Evolutionary conservation across 225 moss, liverwort and hornwort species (phyloP).

Genomic region (Ulota crispa): DNA sequence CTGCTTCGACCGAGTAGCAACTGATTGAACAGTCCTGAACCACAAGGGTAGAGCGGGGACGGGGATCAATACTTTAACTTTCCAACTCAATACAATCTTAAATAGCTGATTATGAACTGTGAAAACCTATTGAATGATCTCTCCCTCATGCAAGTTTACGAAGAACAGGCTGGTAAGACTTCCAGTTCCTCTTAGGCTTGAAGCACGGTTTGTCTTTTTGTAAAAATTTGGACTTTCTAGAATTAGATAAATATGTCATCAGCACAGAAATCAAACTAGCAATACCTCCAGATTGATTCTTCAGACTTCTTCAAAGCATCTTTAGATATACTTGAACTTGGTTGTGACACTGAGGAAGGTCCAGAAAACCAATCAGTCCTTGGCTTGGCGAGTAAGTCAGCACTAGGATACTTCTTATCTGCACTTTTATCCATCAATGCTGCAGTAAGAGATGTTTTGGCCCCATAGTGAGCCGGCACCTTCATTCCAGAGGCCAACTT

Average conservation of each 20-base stretch:
- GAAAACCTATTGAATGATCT: no score
- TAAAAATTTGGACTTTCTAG: no score
- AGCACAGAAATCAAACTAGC: neutral
- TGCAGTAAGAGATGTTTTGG: constrained; percentile 12
- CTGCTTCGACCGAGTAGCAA: constrained; percentile 27
- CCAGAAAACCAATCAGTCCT: neutral
- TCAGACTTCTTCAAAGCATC: constrained; percentile 17
- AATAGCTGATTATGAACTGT: no score
- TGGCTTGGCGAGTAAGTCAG: neutral
- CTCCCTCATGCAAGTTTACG: no score
- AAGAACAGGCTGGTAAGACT: no score
- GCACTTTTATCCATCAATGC: constrained; percentile 1
- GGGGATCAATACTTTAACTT: neutral
- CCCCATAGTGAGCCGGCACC: constrained; percentile 12
- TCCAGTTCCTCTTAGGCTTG: no score
- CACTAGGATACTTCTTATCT: constrained; percentile 9
- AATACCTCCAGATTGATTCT: constrained; percentile 28
- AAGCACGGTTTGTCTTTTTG: no score
- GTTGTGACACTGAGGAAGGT: neutral
- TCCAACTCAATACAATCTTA: neutral
- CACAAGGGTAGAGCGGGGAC: neutral
- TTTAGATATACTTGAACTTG: constrained; percentile 9
- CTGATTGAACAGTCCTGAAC: constrained; percentile 21
- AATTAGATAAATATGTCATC: no score
- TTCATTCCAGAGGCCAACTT: neutral